phyloP scores from a whole-genome alignment of 257 asterid genomes.

The Ajuga chamaepitys region DNA sequence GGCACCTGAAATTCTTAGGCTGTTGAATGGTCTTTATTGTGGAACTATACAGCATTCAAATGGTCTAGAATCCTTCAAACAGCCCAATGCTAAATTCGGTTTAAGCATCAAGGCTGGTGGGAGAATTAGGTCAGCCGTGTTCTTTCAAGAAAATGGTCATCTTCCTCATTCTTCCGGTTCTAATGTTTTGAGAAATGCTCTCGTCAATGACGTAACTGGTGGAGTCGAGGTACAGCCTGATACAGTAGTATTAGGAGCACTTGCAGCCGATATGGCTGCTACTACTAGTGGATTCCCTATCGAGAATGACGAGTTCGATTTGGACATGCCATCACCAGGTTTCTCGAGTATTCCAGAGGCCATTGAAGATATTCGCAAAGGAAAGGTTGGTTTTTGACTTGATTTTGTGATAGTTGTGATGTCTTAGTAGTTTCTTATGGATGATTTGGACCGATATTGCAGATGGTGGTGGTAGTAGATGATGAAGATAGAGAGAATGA shows the following conservation, averaged over 20 bases:
- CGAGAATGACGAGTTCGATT: conserved; percentile 55
- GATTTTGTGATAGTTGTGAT: conserved; percentile 1
- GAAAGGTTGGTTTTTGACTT: conserved; percentile 51
- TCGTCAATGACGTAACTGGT: conserved; percentile 34
- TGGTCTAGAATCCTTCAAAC: conserved; percentile 35
- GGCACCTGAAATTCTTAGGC: conserved; percentile 32
- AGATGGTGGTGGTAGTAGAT: conserved; percentile 95
- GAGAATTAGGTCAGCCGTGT: conserved; percentile 35
- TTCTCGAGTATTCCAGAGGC: conserved; percentile 77
- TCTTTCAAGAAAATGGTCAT: conserved; percentile 46
- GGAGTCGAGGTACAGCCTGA: conserved; percentile 58
- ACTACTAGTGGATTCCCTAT: conserved; percentile 45
- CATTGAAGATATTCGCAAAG: conserved; percentile 77
- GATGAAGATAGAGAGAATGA: conserved; percentile 98
- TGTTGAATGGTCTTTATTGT: conserved; percentile 40
- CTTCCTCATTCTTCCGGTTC: conserved; percentile 27
- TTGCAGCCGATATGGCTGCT: conserved; percentile 58
- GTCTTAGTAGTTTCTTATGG: not conserved
- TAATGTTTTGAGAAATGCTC: conserved; percentile 22
- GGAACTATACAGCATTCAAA: conserved; percentile 29
- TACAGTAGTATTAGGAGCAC: conserved; percentile 49
- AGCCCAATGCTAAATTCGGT: conserved; percentile 29
- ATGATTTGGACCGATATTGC: conserved; percentile 17
- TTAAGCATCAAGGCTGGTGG: conserved; percentile 32
- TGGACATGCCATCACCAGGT: conserved; percentile 73